Conservation (phyloP, 2,329 filamentous ascomycete genomes). For the Verticillium zaregamsianum region DNA sequence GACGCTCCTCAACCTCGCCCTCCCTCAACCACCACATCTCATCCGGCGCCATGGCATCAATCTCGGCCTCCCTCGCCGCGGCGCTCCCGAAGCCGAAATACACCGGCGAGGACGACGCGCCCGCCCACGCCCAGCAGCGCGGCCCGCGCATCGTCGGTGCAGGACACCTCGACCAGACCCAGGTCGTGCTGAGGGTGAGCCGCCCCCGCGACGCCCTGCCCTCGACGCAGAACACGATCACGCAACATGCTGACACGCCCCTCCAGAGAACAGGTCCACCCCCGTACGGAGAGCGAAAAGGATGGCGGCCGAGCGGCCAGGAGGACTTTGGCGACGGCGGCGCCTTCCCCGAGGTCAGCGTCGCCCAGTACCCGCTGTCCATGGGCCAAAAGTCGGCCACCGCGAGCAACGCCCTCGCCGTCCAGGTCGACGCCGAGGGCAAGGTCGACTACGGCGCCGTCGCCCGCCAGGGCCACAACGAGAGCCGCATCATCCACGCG, state of each 20-base stretch:
- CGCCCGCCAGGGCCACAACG: constrained; percentile 80
- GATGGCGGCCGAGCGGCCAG: constrained; percentile 83
- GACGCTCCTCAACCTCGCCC: not conserved
- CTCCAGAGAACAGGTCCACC: constrained; percentile 73
- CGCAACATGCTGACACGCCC: constrained; percentile 2
- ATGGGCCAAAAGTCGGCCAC: constrained; percentile 79
- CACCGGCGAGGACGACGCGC: constrained; percentile 77
- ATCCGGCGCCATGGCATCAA: constrained; percentile 53
- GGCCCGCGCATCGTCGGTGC: constrained; percentile 80
- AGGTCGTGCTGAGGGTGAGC: constrained; percentile 72
- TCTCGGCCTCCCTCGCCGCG: constrained; percentile 68
- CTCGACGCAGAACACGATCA: not conserved
- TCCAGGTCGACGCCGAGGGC: constrained; percentile 86
- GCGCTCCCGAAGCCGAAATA: constrained; percentile 88
- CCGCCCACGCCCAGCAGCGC: constrained; percentile 65
- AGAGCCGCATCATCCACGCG: constrained; percentile 81
- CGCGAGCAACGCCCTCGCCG: constrained; percentile 81
- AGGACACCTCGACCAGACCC: constrained; percentile 76
- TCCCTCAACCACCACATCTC: not conserved
- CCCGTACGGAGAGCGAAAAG: constrained; percentile 77
- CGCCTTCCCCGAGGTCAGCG: constrained; percentile 87
- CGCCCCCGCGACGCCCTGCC: not conserved
- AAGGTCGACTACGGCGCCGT: constrained; percentile 97
- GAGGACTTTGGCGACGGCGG: constrained; percentile 97
- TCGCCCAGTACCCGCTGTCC: constrained; percentile 92